Evolutionary conservation across 345 rosid genomes (phyloP), one percentile per base, ranked within the genome.

Genomic region (Bruguiera sexangula): DNA sequence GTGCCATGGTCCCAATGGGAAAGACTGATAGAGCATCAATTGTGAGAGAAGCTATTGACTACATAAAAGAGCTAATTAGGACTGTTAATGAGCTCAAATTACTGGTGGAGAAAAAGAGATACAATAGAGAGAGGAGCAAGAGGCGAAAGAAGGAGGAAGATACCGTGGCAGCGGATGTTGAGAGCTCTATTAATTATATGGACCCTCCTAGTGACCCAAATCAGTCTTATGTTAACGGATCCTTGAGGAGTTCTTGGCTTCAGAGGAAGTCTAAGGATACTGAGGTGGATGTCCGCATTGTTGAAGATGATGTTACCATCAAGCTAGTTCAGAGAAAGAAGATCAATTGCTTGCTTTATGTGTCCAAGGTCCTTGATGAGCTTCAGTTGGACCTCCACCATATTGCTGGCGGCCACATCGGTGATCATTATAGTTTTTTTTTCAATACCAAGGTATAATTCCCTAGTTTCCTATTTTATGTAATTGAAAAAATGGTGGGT

Each of bases 301-400:
- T 90, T 31, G 92, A 90, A 39, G 96, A 88, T 31, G 97, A 92
- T 79, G 97, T 92, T 32, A 88, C 93, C 52, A 90, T 94, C 77
- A 91, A 91, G 79, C 82, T 94, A 20, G 86, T 89, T 16, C 96
- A 87, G 73, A 78, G 89, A 43, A 91, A 91, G 89, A 89, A 88
- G 79, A 85, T 86, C 56, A 87, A 95, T 29, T 85, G 96, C 79
- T 79, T 95, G 89, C 74, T 92, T 68, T 77, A 74, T 71, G 94
- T 90, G 32, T 84, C 99, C 62, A 85, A 84, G 77, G 85, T 85
- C 10, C 87, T 95, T 18, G 91, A 92, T 36, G 92, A 90, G 34
- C 96, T 95, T 57, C 92, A 82, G 70, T 76, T 95, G 60, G 96
- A 88, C 73, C 92, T 92, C 64, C 88, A 85, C 77, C 99, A 88